Evolutionary conservation across 2,329 filamentous ascomycete genomes (phyloP).

Genomic region (Penicillium hordei): DNA sequence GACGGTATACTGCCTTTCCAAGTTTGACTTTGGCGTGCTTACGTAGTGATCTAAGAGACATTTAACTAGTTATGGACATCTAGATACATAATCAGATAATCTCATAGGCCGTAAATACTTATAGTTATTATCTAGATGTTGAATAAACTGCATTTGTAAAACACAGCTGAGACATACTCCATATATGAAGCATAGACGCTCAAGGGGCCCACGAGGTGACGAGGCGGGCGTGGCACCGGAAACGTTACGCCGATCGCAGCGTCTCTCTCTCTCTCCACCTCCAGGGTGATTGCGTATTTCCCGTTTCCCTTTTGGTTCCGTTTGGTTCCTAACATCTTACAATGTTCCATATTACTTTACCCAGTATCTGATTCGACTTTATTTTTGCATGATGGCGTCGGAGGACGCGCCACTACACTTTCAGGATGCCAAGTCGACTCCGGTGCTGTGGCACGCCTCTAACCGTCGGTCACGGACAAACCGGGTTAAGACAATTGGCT

Average conservation of each 20-base stretch:
- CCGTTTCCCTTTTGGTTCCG: conserved; percentile 14
- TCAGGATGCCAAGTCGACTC: conserved; percentile 28
- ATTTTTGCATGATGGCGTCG: conserved; percentile 26
- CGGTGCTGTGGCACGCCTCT: conserved; percentile 27
- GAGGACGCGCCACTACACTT: conserved; percentile 26
- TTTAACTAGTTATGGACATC: background rate
- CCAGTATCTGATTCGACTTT: background rate
- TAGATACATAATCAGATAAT: background rate
- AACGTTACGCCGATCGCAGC: conserved; percentile 14
- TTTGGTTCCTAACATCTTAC: background rate
- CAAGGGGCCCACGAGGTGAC: background rate
- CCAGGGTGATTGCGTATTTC: conserved; percentile 18
- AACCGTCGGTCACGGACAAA: conserved; percentile 30
- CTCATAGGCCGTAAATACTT: background rate
- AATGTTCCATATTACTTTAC: conserved; percentile 2
- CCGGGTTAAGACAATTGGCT: conserved; percentile 25
- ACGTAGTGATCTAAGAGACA: background rate
- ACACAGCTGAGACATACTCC: background rate
- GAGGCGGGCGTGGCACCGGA: conserved; percentile 1
- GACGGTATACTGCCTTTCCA: too few species aligned
- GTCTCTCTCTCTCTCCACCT: conserved; percentile 13
- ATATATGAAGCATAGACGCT: background rate
- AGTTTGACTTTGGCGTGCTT: background rate
- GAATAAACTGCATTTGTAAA: background rate
- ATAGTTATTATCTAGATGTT: background rate